Conservation (phyloP, 75 land plant genomes). For the Cunninghamia lanceolata region DNA sequence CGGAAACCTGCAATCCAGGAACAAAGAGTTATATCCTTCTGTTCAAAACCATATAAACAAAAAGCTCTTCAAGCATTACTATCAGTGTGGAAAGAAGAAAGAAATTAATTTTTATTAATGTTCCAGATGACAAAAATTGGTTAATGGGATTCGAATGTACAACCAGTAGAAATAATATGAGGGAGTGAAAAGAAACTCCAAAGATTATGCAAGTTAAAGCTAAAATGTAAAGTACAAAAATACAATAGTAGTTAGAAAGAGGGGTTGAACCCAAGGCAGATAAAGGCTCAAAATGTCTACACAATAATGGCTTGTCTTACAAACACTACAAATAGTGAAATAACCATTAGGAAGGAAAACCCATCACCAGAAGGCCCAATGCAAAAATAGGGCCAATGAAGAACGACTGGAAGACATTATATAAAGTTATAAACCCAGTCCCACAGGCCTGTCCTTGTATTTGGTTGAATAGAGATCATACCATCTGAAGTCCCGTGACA, state of each 20-base stretch:
- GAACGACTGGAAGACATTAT: background rate
- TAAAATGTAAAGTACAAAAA: background rate
- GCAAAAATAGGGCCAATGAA: background rate
- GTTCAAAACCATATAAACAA: background rate
- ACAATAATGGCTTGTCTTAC: background rate
- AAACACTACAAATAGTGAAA: background rate
- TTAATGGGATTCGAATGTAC: background rate
- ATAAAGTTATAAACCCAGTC: background rate
- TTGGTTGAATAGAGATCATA: background rate
- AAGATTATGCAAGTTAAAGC: background rate
- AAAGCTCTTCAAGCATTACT: background rate
- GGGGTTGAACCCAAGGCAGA: background rate
- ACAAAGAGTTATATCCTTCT: background rate
- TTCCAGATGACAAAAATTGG: background rate
- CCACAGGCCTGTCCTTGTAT: background rate
- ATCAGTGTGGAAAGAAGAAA: background rate
- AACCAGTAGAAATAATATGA: background rate
- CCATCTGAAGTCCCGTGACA: background rate
- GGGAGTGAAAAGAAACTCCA: background rate
- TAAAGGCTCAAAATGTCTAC: background rate
- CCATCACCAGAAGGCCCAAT: too few species aligned
- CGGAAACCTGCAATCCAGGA: conserved; percentile 16
- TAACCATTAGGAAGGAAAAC: background rate
- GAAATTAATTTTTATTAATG: background rate
- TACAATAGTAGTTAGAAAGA: background rate